Percentiles rank a stretch among this genome's conserved stretches.
Conservation (phyloP, 2,329 filamentous ascomycete species). For the Fusarium palustre region DNA sequence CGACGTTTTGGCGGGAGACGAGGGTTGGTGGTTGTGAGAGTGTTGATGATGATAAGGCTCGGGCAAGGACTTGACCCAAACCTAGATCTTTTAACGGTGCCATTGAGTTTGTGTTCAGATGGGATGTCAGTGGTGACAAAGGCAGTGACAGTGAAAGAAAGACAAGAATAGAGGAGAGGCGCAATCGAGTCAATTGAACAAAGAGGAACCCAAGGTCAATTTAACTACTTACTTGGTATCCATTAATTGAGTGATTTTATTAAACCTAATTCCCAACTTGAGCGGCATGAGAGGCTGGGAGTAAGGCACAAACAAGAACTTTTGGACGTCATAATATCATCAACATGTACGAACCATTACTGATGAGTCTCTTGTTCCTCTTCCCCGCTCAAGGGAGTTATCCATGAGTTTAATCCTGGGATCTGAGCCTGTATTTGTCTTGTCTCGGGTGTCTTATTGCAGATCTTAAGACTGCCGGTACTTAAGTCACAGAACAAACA, state of each 20-base stretch:
- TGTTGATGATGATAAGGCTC: slow-evolving; percentile 32
- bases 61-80: slow-evolving; percentile 27
- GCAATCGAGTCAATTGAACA: neutral
- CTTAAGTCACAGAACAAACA: neutral
- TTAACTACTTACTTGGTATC: slow-evolving; percentile 6
- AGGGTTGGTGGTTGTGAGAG: slow-evolving; percentile 25
- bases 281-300: slow-evolving; percentile 11
- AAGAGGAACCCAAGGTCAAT: neutral
- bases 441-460: slow-evolving; percentile 4
- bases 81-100: slow-evolving; percentile 35
- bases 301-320: slow-evolving; percentile 7
- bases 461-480: slow-evolving; percentile 2
- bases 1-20: slow-evolving; percentile 37
- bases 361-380: slow-evolving; percentile 7
- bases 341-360: slow-evolving; percentile 30
- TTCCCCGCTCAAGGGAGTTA: slow-evolving; percentile 22
- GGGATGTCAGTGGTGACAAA: neutral
- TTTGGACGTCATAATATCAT: slow-evolving; percentile 36
- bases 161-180: neutral
- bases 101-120: slow-evolving; percentile 17
- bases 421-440: neutral
- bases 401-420: slow-evolving; percentile 8
- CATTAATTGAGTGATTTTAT: slow-evolving; percentile 2
- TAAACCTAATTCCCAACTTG: neutral
- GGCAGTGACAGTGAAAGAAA: neutral